phyloP scores from a whole-genome alignment of 805 yeast species.

The Ogataea minuta region DNA sequence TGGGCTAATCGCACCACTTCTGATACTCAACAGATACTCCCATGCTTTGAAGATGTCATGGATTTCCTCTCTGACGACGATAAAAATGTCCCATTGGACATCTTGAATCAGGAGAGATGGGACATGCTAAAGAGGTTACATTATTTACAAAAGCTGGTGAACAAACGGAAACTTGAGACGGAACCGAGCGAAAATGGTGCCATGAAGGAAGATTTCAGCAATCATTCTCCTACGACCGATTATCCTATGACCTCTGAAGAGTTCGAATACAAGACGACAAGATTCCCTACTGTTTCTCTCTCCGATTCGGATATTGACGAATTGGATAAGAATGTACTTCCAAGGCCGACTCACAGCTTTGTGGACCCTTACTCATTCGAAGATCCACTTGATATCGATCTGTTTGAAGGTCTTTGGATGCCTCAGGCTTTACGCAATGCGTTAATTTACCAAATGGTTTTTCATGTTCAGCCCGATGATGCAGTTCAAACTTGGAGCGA shows the following conservation, averaged over 20 bases:
- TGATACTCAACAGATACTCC: slow-evolving; percentile 31
- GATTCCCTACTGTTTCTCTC: slow-evolving; percentile 36
- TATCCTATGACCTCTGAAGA: slow-evolving; percentile 20
- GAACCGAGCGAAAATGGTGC: background rate
- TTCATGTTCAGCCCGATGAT: slow-evolving; percentile 95
- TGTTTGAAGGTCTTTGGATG: slow-evolving; percentile 84
- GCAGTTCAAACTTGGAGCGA: slow-evolving; percentile 87
- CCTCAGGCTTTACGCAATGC: slow-evolving; percentile 84
- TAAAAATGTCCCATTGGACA: slow-evolving; percentile 31
- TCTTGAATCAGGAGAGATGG: slow-evolving; percentile 61
- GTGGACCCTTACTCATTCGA: slow-evolving; percentile 86
- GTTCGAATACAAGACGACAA: slow-evolving; percentile 32
- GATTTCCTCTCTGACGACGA: slow-evolving; percentile 51
- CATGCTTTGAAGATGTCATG: slow-evolving; percentile 54
- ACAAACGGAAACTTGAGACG: slow-evolving; percentile 33
- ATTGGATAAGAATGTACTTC: slow-evolving; percentile 37
- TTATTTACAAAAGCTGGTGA: slow-evolving; percentile 65
- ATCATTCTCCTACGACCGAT: slow-evolving; percentile 13
- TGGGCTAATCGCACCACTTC: slow-evolving; percentile 50
- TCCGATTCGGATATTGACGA: slow-evolving; percentile 43
- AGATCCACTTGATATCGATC: slow-evolving; percentile 82
- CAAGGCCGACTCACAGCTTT: slow-evolving; percentile 38
- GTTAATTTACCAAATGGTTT: slow-evolving; percentile 72
- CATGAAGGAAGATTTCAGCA: slow-evolving; percentile 5
- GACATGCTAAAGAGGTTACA: slow-evolving; percentile 65